Percentiles rank a stretch among this genome's conserved stretches.
Evolutionary conservation across 225 moss, liverwort and hornwort species (phyloP).

Genomic region (Pseudisothecium myosuroides): DNA sequence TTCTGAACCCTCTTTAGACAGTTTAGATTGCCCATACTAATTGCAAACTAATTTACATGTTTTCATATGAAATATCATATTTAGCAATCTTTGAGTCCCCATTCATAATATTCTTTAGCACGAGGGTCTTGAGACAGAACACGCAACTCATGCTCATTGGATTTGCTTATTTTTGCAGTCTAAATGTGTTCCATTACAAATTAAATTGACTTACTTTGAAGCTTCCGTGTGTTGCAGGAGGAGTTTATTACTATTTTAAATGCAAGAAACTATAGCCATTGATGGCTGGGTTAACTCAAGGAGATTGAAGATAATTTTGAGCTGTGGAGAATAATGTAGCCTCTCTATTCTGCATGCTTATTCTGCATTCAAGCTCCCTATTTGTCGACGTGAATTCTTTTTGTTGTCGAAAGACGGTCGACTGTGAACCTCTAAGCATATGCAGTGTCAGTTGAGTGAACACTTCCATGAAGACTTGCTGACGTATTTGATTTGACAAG

Average conservation of each 20-base stretch:
- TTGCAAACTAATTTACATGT: not conserved
- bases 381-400: not conserved
- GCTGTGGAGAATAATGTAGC: not conserved
- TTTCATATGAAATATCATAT: not conserved
- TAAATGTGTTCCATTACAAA: not conserved
- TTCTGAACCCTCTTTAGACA: not conserved
- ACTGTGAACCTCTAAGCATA: not conserved
- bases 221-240: constrained; percentile 12
- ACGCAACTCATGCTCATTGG: not conserved
- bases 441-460: not conserved
- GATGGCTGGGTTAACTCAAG: not conserved
- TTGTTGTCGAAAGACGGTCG: not conserved
- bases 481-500: not conserved
- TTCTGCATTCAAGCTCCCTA: not conserved
- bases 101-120: not conserved
- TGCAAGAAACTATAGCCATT: constrained; percentile 39
- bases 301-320: not conserved
- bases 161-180: not conserved
- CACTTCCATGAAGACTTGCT: not conserved
- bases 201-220: not conserved
- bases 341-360: not conserved
- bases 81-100: too few species aligned
- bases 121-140: not conserved
- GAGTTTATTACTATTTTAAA: constrained; percentile 43
- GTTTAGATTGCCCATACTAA: not conserved